Base-by-base conservation (phyloP, 768 basidiomycete genomes). In the Lentinula sp. region DNA sequence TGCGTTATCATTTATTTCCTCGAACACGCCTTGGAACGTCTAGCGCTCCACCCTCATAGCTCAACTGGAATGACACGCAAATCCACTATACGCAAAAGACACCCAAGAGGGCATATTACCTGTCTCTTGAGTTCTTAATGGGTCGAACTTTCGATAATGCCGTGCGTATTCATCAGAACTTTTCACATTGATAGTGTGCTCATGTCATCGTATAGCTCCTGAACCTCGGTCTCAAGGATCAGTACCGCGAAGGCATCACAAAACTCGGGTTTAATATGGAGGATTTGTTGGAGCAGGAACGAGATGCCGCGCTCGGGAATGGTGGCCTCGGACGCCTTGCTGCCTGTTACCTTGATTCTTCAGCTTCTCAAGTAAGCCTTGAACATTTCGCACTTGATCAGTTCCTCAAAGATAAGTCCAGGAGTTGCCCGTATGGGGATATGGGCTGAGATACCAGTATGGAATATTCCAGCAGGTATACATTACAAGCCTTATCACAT, bases 331-430 rank as follows among this genome's bases (percentile, higher is more conserved):
- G 97, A 0, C 91, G 96, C 35, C 84, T 99, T 49, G 97, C 97
- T 0, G 96, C 97, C 0, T 99, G 97, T 76, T 99, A 98, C 71
- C 85, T 97, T 57, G 95, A 98, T 70, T 93, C 91, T n/a, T 85
- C 87, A 23, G 88, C 95, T 3, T 91, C 90, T 8, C 87, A 93
- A 69, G 85, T 91, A 66, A 76, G 88, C 15, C 82, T 48, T 9
- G 43, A 76, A 15, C 37, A 49, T 50, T 49, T 81, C 20, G 84
- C 83, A 12, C 18, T 15, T 28, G 8, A 23, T 12, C 36, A 15
- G 13, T 32, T 41, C 9, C 8, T 41, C 6, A n/a, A 12, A 82
- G 83, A 82, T 37, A 18, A 5, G 4, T 48, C 12, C 12, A 82
- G 68, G 88, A 95, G 72, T 81, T 98, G 4, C 96, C 96, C 0